These are phyloP conservation scores for Cyclotella sp. DNA, from an alignment of 108 stramenopile species.

Conservation along the genomic window DNA sequence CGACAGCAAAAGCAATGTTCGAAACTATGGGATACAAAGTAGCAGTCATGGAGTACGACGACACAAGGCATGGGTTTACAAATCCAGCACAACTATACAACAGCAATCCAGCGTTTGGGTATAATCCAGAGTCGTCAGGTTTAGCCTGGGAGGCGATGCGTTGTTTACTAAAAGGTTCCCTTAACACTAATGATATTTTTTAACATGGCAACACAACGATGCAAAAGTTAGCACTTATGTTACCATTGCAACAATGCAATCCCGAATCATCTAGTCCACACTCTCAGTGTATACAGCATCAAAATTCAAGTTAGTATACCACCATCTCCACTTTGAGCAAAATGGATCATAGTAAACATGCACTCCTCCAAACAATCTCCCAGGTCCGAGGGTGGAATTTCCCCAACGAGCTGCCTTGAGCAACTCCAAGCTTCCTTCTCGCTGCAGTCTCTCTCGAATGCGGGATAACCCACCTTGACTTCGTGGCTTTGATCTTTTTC, in stretches of 20 bases:
- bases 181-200: neutral
- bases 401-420: slow-evolving; percentile 38
- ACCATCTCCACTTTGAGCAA: slow-evolving; percentile 68
- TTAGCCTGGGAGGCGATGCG: slow-evolving; percentile 23
- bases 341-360: slow-evolving; percentile 86
- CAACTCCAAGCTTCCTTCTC: slow-evolving; percentile 30
- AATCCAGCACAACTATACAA: slow-evolving; percentile 84
- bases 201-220: no score
- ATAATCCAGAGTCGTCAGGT: slow-evolving; percentile 46
- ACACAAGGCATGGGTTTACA: slow-evolving; percentile 77
- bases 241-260: no score
- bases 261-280: neutral
- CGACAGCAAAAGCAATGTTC: slow-evolving; percentile 44
- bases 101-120: slow-evolving; percentile 64
- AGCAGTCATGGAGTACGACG: slow-evolving; percentile 40
- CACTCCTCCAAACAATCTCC: slow-evolving; percentile 57
- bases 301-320: slow-evolving; percentile 74
- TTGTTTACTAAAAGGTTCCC: slow-evolving; percentile 9
- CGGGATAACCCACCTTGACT: slow-evolving; percentile 17
- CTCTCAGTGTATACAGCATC: slow-evolving; percentile 56
- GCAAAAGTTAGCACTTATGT: no score
- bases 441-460: slow-evolving; percentile 32
- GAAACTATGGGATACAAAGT: slow-evolving; percentile 27
- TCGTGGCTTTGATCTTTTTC: slow-evolving; percentile 41
- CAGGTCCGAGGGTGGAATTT: slow-evolving; percentile 14